Conservation (phyloP, 768 basidiomycete genomes). For the Sutorius australiensis region DNA sequence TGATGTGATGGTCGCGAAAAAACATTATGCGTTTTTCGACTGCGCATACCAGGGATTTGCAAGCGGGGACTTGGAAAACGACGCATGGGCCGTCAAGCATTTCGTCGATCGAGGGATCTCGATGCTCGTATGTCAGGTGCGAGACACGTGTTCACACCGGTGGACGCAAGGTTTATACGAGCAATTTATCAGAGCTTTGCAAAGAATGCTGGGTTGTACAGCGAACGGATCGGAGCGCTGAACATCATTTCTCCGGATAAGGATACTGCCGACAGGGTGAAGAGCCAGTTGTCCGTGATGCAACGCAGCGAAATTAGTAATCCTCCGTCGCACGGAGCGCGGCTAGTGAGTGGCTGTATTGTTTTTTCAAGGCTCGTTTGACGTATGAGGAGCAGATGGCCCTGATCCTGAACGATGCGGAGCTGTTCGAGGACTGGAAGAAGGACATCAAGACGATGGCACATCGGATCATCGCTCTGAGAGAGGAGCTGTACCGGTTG, state of each 20-base stretch:
- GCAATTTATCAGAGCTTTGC: slow-evolving; percentile 74
- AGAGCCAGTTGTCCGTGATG: slow-evolving; percentile 87
- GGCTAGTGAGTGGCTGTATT: slow-evolving; percentile 53
- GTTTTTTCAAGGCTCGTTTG: neutral
- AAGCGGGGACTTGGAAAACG: slow-evolving; percentile 84
- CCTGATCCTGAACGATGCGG: slow-evolving; percentile 72
- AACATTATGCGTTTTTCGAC: slow-evolving; percentile 91
- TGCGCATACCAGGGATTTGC: slow-evolving; percentile 98
- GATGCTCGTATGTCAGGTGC: slow-evolving; percentile 83
- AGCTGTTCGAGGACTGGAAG: slow-evolving; percentile 86
- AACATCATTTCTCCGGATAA: slow-evolving; percentile 67
- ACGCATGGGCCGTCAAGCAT: slow-evolving; percentile 87
- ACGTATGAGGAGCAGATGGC: slow-evolving; percentile 48
- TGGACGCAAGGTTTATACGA: slow-evolving; percentile 9
- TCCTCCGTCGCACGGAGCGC: slow-evolving; percentile 88
- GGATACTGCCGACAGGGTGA: slow-evolving; percentile 69
- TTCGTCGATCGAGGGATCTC: slow-evolving; percentile 76
- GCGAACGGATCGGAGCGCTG: slow-evolving; percentile 92
- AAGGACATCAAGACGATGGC: slow-evolving; percentile 85
- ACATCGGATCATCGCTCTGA: slow-evolving; percentile 78
- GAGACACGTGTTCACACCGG: neutral
- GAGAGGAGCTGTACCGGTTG: slow-evolving; percentile 68
- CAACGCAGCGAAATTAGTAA: slow-evolving; percentile 95
- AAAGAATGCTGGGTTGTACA: slow-evolving; percentile 94
- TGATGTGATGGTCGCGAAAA: slow-evolving; percentile 62